Evolutionary conservation across 2,329 filamentous ascomycete species (phyloP), one percentile per base, ranked within the genome.

Genomic region (Neonectria punicea): DNA sequence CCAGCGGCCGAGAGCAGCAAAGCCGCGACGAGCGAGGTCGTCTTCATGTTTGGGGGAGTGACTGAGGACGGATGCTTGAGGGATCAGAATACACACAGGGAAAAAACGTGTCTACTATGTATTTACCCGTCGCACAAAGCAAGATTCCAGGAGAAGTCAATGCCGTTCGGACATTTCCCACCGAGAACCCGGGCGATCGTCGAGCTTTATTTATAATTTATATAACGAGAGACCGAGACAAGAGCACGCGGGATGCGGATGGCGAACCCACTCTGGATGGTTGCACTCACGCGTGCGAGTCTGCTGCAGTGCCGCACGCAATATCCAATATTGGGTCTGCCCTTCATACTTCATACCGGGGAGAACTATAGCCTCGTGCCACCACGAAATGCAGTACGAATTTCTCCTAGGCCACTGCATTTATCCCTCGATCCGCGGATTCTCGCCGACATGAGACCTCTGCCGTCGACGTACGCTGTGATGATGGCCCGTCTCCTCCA

Each of bases 11-110:
- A 73, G 66, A 80, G 67, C 25, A 78, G 64, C 32, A 77, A 68
- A 49, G 76, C 74, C 54, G 74, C 75, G 34, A 78, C 67, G 43
- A 80, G 54, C 41, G 74, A 72, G 43, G 72, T 62, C 50, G 74
- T 70, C 77, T 78, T 80, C 79, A 81, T 81, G 65, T 39, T 73
- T 4, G 10, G n/a, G n/a, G n/a, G n/a, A 43, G n/a, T 20, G 14
- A n/a, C 8, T 13, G 49, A 51, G 10, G 30, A 34, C 1, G 49
- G 49, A 51, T 9, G 25, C 25, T 25, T 25, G 25, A 25, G 49
- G 32, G 30, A 39, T 58, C 18, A 18, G n/a, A 41, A 46, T 51
- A 47, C 28, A 22, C 14, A 53, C 39, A 14, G 30, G 13, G 22
- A 34, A 50, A 50, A n/a, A 25, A 25, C 14, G 44, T 20, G 39